Evolutionary conservation across 352 stramenopile genomes (phyloP), one percentile per base, ranked within the genome.

Genomic region (Pythium dissotocum): DNA sequence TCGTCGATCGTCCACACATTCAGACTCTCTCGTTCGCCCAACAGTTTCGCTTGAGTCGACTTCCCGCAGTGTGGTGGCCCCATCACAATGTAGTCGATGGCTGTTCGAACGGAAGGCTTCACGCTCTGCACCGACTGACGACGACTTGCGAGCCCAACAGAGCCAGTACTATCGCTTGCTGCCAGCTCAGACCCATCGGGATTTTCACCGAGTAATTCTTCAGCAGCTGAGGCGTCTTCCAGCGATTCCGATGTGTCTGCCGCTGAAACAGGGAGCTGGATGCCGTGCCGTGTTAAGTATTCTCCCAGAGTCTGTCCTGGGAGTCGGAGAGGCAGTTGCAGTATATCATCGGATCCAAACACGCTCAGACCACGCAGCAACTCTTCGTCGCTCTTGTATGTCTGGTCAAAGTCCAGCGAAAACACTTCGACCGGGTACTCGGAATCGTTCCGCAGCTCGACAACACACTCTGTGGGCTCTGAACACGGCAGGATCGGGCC

Each of bases 391-490:
- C 89, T 69, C 6, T 87, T 79, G 72, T 97, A 97, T 1, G 74
- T 55, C 4, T 56, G 35, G 58, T 98, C 92, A 74, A 97, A 97
- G 58, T 98, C 92, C 13, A 97, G 61, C 9, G 87, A 97, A 58
- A 95, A 98, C 8, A 98, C 85, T 68, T 98, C 95, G 6, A 98
- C 76, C 0, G 84, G 61, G 44, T 94, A 95, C 30, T 97, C 82
- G 7, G 87, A 94, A 36, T 96, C 82, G 67, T 98, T 98, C 1
- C 68, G 69, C 53, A 98, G 87, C 18, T 87, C 84, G 7, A 98
- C 82, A 1, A 77, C 28, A 7, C 73, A 69, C 48, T 92, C 70
- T 12, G 76, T 64, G 0, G 76, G 61, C 8, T 69, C 71, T 1
- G 78, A 71, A 33, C 82, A 95, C 35, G 95, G 95, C 28, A 98